Evolutionary conservation across 495 filamentous ascomycete genomes (phyloP).

Genomic region (Penicillium psychrofluorescens): DNA sequence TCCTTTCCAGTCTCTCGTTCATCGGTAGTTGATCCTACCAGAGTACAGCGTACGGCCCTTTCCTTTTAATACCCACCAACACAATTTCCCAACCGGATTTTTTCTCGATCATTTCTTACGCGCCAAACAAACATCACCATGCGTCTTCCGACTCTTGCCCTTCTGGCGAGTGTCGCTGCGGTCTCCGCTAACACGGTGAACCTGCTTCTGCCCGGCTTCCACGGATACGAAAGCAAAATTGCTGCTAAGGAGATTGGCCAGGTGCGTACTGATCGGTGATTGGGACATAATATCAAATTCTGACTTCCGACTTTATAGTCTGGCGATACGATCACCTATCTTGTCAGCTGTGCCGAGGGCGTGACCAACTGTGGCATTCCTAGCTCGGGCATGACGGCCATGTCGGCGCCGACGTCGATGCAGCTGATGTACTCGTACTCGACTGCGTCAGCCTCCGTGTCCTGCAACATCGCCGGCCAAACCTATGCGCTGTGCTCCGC

Average conservation of each 20-base stretch:
- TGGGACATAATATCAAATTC: neutral
- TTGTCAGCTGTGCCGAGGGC: slow-evolving; percentile 17
- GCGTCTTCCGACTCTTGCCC: slow-evolving; percentile 20
- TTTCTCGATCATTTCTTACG: neutral
- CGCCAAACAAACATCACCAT: slow-evolving; percentile 12
- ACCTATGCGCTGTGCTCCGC: slow-evolving; percentile 25
- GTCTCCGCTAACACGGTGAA: slow-evolving; percentile 23
- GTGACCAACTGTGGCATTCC: slow-evolving; percentile 16
- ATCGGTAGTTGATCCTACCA: slow-evolving; percentile 12
- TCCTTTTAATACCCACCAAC: slow-evolving; percentile 17
- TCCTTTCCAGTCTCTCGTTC: slow-evolving; percentile 27
- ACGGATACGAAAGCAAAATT: slow-evolving; percentile 1
- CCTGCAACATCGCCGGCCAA: slow-evolving; percentile 23
- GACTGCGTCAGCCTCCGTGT: slow-evolving; percentile 17
- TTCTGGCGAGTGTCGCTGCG: slow-evolving; percentile 20
- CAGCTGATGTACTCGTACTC: neutral
- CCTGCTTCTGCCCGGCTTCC: slow-evolving; percentile 23
- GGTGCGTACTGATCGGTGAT: too few relatives aligned
- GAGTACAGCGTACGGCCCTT: slow-evolving; percentile 10
- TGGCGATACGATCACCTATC: slow-evolving; percentile 22
- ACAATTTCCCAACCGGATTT: neutral
- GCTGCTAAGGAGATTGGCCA: too few relatives aligned
- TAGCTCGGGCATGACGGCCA: slow-evolving; percentile 17
- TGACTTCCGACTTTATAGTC: slow-evolving; percentile 4
- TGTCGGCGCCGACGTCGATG: slow-evolving; percentile 10